Evolutionary conservation across 495 filamentous ascomycete genomes (phyloP), one percentile per base, ranked within the genome.

Genomic region (Haplographium delicatum): DNA sequence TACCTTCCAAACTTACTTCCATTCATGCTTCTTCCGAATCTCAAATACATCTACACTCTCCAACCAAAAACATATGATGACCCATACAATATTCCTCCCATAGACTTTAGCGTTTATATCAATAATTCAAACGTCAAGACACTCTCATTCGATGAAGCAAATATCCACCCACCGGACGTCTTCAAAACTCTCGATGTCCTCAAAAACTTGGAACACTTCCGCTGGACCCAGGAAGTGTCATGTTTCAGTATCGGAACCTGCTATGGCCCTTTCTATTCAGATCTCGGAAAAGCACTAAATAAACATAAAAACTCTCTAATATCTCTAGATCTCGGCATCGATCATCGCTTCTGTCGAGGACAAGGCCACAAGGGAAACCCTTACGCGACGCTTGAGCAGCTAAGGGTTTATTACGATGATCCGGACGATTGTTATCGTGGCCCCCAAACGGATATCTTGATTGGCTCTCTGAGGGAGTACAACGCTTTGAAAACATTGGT

Each of bases 171-270:
- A 4, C n/a, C 20, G 3, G 37, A 44, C 18, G 48, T 9, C 16
- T 13, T 43, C 2, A 2, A 42, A 20, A 9, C 38, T 1, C 26
- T 51, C 7, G 23, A 26, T 20, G 26, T 51, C 8, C 39, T 20
- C 8, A 43, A 43, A 15, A 19, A 38, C 2, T 28, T 51, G n/a
- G 26, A 33, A 34, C 13, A 5, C 2, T 51, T 51, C 38, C 23
- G 48, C 4, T 51, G 48, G 48, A 42, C 23, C 3, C 13, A 4
- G 15, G 19, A n/a, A 18, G 8, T 24, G 3, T 1, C 38, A 11
- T 51, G 48, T 28, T 51, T 20, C 26, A 31, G 35, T 20, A 40
- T 50, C 5, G 47, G 35, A 8, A 40, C 33, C 4, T 51, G 16
- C 25, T 33, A 23, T 28, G 27, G 10, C 2, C 24, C 37, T n/a